These are phyloP conservation scores for Cajanus cajan DNA, from an alignment of 306 rosid genomes.

Conservation along the genomic window DNA sequence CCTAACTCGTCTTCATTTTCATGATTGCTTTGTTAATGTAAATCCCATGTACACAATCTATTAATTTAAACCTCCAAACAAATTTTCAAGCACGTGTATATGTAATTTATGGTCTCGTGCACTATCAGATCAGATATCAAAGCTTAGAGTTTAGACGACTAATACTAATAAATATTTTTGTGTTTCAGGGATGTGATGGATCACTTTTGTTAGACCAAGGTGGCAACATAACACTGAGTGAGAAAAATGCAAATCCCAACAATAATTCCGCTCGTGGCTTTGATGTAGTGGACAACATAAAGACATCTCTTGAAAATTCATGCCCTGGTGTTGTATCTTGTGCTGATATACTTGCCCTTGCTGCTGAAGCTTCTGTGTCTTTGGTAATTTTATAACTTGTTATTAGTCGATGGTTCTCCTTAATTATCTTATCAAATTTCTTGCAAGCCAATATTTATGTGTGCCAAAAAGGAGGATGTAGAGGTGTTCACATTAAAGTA, in stretches of 20 bases:
- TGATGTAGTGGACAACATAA: constrained; percentile 64
- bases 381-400: constrained; percentile 38
- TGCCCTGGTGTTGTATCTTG: constrained; percentile 74
- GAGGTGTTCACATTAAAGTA: too few relatives aligned
- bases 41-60: neutral
- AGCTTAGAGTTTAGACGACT: too few relatives aligned
- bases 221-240: constrained; percentile 61
- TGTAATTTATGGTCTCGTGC: neutral
- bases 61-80: neutral
- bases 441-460: neutral
- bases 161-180: neutral
- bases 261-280: constrained; percentile 57
- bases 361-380: constrained; percentile 60
- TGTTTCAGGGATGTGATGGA: constrained; percentile 72
- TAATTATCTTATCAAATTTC: neutral
- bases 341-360: constrained; percentile 76
- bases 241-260: constrained; percentile 63
- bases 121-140: neutral
- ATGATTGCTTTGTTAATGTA: constrained; percentile 75
- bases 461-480: neutral
- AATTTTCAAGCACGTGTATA: neutral
- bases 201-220: constrained; percentile 57
- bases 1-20: constrained; percentile 71
- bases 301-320: constrained; percentile 60
- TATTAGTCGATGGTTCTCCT: neutral